Evolutionary conservation across 2,329 filamentous ascomycete genomes (phyloP).

Genomic region (Chaetomium sp.): DNA sequence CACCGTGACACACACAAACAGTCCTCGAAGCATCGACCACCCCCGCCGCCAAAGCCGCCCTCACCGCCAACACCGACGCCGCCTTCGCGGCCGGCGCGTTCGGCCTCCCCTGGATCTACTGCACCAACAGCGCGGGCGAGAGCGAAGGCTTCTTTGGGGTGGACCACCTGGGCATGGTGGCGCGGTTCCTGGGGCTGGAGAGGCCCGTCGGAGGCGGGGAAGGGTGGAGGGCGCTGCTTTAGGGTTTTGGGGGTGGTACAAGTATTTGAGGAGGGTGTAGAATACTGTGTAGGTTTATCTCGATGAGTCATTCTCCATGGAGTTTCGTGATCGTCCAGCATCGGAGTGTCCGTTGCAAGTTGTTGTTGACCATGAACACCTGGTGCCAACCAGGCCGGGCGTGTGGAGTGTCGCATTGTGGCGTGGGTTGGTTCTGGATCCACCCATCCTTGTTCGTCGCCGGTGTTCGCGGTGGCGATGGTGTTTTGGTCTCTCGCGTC

Average conservation of each 20-base stretch:
- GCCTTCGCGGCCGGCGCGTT: constrained; percentile 44
- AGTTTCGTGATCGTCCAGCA: neutral
- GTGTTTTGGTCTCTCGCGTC: constrained; percentile 14
- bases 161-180: constrained; percentile 44
- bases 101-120: constrained; percentile 45
- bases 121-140: constrained; percentile 39
- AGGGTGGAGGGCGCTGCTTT: constrained; percentile 41
- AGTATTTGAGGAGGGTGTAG: too few species aligned
- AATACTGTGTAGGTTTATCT: too few species aligned
- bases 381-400: neutral
- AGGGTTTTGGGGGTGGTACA: too few species aligned
- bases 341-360: neutral
- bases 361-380: neutral
- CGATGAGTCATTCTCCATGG: neutral
- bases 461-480: neutral
- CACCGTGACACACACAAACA: constrained; percentile 17
- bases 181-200: constrained; percentile 41
- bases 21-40: constrained; percentile 38
- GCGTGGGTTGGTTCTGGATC: neutral
- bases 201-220: constrained; percentile 23
- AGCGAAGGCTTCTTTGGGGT: constrained; percentile 46
- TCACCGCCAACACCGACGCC: constrained; percentile 41
- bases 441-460: neutral
- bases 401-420: neutral
- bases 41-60: constrained; percentile 36